Conservation (phyloP, 1,284 basidiomycete species). For the Puccinia horiana region DNA sequence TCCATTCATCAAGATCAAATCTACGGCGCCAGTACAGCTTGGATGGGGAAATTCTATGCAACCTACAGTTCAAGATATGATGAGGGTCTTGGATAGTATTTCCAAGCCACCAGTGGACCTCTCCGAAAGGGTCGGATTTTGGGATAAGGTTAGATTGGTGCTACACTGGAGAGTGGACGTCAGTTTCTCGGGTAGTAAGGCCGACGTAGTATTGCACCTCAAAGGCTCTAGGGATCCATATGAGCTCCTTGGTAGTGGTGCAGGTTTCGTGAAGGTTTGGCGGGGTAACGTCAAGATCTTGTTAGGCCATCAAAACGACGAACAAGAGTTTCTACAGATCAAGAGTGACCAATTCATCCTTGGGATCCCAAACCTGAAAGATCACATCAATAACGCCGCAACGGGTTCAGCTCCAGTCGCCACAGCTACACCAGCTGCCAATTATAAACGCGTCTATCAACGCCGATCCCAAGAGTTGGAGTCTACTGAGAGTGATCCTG, state of each 20-base stretch:
- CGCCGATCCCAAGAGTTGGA: slow-evolving; percentile 32
- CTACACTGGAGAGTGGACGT: slow-evolving; percentile 80
- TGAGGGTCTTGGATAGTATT: slow-evolving; percentile 78
- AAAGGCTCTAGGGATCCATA: slow-evolving; percentile 80
- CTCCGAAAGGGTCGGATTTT: slow-evolving; percentile 86
- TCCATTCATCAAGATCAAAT: slow-evolving; percentile 66
- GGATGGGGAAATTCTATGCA: slow-evolving; percentile 89
- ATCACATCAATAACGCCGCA: slow-evolving; percentile 61
- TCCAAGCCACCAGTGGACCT: slow-evolving; percentile 78
- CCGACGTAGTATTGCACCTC: slow-evolving; percentile 50
- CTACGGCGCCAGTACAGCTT: slow-evolving; percentile 70
- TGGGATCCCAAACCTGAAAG: slow-evolving; percentile 68
- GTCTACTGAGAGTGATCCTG: slow-evolving; percentile 46
- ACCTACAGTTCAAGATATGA: slow-evolving; percentile 82
- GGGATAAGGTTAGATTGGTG: slow-evolving; percentile 86
- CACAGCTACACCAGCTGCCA: slow-evolving; percentile 36
- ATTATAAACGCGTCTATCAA: slow-evolving; percentile 46
- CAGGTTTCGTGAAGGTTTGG: slow-evolving; percentile 88
- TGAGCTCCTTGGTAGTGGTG: slow-evolving; percentile 70
- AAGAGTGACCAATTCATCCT: slow-evolving; percentile 76
- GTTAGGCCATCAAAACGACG: slow-evolving; percentile 73
- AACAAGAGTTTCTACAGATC: slow-evolving; percentile 81
- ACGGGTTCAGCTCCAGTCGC: slow-evolving; percentile 57
- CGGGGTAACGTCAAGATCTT: slow-evolving; percentile 72
- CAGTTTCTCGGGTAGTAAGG: slow-evolving; percentile 66